phyloP scores from a whole-genome alignment of 192 early-diverging fungal species.

The Kickxella alabastrina region DNA sequence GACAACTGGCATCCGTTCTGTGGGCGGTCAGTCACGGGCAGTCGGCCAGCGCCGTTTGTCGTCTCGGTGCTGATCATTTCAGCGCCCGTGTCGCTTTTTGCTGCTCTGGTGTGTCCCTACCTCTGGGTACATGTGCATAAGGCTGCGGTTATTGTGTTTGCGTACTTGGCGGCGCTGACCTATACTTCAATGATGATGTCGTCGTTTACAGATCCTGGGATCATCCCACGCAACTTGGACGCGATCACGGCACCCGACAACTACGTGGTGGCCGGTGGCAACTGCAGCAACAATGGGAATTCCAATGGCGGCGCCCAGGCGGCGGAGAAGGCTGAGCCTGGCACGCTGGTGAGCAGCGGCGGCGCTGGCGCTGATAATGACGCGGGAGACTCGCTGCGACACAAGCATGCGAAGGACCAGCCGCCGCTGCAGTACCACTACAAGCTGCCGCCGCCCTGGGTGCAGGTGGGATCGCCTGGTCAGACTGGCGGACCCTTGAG shows the following conservation, averaged over 20 bases:
- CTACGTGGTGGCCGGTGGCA: slow-evolving; percentile 22
- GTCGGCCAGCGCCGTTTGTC: slow-evolving; percentile 58
- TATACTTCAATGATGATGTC: slow-evolving; percentile 68
- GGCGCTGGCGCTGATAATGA: neutral
- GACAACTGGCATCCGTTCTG: slow-evolving; percentile 58
- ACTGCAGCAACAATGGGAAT: neutral
- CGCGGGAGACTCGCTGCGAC: neutral
- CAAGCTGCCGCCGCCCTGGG: slow-evolving; percentile 51
- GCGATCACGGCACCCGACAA: slow-evolving; percentile 45
- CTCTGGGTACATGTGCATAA: slow-evolving; percentile 60
- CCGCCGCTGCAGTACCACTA: slow-evolving; percentile 51
- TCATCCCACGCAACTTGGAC: slow-evolving; percentile 69
- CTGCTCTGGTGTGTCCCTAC: slow-evolving; percentile 62
- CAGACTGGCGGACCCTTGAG: slow-evolving; percentile 22
- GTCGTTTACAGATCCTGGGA: slow-evolving; percentile 74
- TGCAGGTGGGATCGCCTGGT: slow-evolving; percentile 30
- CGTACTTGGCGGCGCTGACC: slow-evolving; percentile 59
- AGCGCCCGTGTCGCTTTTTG: slow-evolving; percentile 59
- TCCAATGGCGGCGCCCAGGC: neutral
- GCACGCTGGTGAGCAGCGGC: neutral
- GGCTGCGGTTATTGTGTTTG: slow-evolving; percentile 63
- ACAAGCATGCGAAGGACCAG: neutral
- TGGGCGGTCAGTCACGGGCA: slow-evolving; percentile 66
- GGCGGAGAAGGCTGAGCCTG: neutral
- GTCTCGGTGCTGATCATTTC: slow-evolving; percentile 57